Percentiles rank a stretch among this genome's conserved stretches.
phyloP scores from a whole-genome alignment of 2,329 filamentous ascomycete species.

The Stachybotrys echinatus region DNA sequence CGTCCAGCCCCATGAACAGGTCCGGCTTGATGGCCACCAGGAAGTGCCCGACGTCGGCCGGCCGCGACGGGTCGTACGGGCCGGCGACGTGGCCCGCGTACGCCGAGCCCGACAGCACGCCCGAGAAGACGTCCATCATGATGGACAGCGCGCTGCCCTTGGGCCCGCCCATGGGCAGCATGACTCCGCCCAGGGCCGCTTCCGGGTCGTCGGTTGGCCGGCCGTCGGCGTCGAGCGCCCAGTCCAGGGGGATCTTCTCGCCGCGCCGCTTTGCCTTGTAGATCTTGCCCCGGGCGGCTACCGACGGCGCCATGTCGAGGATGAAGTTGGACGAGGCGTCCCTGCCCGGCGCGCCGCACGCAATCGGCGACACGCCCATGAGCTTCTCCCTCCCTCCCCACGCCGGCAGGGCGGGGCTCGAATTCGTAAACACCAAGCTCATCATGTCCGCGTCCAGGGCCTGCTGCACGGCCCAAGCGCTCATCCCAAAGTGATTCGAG shows the following conservation, averaged over 20 bases:
- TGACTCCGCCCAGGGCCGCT: slow-evolving; percentile 67
- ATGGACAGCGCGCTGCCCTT: slow-evolving; percentile 73
- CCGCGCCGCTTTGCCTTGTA: slow-evolving; percentile 63
- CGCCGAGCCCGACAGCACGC: slow-evolving; percentile 69
- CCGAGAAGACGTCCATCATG: slow-evolving; percentile 89
- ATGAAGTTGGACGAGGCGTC: slow-evolving; percentile 55
- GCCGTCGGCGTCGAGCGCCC: slow-evolving; percentile 71
- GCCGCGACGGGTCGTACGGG: slow-evolving; percentile 66
- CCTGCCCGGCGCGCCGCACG: slow-evolving; percentile 66
- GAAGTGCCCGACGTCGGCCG: slow-evolving; percentile 71
- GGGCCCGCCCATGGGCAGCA: slow-evolving; percentile 81
- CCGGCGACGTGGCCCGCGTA: slow-evolving; percentile 73
- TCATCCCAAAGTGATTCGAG: slow-evolving; percentile 82
- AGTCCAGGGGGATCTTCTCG: slow-evolving; percentile 65
- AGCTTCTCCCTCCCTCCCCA: slow-evolving; percentile 66
- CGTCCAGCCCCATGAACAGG: slow-evolving; percentile 64
- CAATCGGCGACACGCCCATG: slow-evolving; percentile 69
- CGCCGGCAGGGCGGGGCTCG: slow-evolving; percentile 64
- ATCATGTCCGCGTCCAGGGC: slow-evolving; percentile 68
- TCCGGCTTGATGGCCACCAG: slow-evolving; percentile 69
- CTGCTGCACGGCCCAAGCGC: slow-evolving; percentile 73
- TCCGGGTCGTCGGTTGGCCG: slow-evolving; percentile 65
- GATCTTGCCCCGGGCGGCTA: slow-evolving; percentile 68
- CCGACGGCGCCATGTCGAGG: slow-evolving; percentile 67
- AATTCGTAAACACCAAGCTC: slow-evolving; percentile 67